Evolutionary conservation across 2,329 filamentous ascomycete genomes (phyloP), one percentile per base, ranked within the genome.

Genomic region (Rugonectria rugulosa): DNA sequence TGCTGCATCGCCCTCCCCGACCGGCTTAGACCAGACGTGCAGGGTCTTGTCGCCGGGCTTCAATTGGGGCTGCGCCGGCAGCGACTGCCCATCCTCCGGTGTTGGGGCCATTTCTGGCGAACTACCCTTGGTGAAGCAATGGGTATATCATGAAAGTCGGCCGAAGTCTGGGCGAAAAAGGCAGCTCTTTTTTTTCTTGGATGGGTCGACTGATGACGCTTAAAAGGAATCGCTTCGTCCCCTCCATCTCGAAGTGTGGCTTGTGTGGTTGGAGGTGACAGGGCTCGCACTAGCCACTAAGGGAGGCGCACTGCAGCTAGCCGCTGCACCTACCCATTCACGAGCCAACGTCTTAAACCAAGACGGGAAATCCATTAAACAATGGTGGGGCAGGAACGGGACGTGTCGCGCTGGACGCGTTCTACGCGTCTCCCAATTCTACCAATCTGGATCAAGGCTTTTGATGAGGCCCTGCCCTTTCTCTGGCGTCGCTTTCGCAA

Each of bases 51-150:
- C 63, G 44, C 63, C 56, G 20, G 64, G 62, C 37, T 53, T 50
- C 11, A 26, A n/a, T 29, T 36, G 43, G 8, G 62, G 51, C 40
- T 47, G 56, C 17, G 57, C 61, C 38, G 56, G 46, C 31, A 27
- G 52, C 11, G 65, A 66, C 48, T 56, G 64, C 45, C 62, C 65
- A 57, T 68, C 57, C 44, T 70, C 62, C 41, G 60, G 61, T 49
- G 66, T 69, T 61, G 71, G 65, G 44, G 69, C 72, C 72, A 74
- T 74, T 66, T 53, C 69, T 64, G 70, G 72, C 72, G 72, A 72
- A n/a, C n/a, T n/a, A n/a, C n/a, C 66, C 61, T 69, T 17, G 53
- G 53, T 32, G 56, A 53, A 49, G 47, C 59, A 68, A 68, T 65
- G 41, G 62, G 45, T 67, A n/a, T n/a, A 45, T 65, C 66, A 68